Percentiles rank a stretch among this genome's conserved stretches.
Conservation (phyloP, 768 basidiomycete genomes). For the Pholiota molesta region DNA sequence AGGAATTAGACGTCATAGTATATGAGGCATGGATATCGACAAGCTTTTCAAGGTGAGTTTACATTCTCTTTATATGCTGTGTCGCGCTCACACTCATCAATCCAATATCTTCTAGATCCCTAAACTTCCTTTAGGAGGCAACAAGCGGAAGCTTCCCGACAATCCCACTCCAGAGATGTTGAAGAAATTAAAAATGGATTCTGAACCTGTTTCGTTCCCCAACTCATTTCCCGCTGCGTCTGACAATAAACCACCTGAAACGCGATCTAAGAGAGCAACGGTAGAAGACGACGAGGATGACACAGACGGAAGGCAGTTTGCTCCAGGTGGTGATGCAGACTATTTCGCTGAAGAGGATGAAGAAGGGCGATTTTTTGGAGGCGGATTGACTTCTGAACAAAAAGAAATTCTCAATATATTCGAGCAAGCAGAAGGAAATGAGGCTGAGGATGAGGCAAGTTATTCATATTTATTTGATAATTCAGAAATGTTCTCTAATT, state of each 20-base stretch:
- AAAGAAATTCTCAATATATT: slow-evolving; percentile 96
- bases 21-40: slow-evolving; percentile 48
- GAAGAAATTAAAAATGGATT: slow-evolving; percentile 74
- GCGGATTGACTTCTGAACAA: slow-evolving; percentile 90
- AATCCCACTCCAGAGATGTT: slow-evolving; percentile 81
- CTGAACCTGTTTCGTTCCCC: slow-evolving; percentile 15
- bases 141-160: slow-evolving; percentile 77
- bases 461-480: background rate
- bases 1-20: background rate
- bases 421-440: slow-evolving; percentile 70
- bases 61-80: background rate
- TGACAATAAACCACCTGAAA: slow-evolving; percentile 23
- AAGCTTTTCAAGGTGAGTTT: slow-evolving; percentile 50
- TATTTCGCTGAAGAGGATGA: slow-evolving; percentile 92
- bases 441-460: slow-evolving; percentile 70
- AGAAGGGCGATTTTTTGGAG: slow-evolving; percentile 92
- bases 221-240: slow-evolving; percentile 7
- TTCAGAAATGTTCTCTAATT: background rate
- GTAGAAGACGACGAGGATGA: slow-evolving; percentile 62
- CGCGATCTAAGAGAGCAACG: slow-evolving; percentile 44
- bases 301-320: slow-evolving; percentile 48
- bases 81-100: background rate
- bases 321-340: slow-evolving; percentile 87
- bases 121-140: slow-evolving; percentile 63
- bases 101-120: slow-evolving; percentile 48